Evolutionary conservation across 2,329 filamentous ascomycete species (phyloP).

Genomic region (Cercospora sp.): DNA sequence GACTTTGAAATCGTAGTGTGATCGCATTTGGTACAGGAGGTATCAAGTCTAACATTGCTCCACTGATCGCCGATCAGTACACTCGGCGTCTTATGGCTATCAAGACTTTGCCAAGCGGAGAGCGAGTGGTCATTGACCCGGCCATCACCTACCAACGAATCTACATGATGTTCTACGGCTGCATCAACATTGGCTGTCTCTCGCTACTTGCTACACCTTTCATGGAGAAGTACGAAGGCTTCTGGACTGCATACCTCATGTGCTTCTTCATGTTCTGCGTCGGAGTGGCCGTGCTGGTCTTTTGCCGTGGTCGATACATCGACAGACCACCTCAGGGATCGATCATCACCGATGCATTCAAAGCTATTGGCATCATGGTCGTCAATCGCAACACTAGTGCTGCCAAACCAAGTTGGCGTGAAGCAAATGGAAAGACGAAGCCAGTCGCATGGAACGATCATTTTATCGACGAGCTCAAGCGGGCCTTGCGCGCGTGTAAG

Average conservation of each 20-base stretch:
- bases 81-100: conserved; percentile 45
- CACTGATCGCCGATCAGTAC: conserved; percentile 53
- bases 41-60: conserved; percentile 75
- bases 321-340: conserved; percentile 60
- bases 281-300: conserved; percentile 57
- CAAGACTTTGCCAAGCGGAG: conserved; percentile 42
- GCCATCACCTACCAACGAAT: conserved; percentile 52
- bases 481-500: conserved; percentile 65
- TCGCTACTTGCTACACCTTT: conserved; percentile 67
- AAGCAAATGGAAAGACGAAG: conserved; percentile 50
- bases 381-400: conserved; percentile 58
- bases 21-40: conserved; percentile 76
- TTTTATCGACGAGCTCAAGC: conserved; percentile 72
- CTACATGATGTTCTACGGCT: conserved; percentile 68
- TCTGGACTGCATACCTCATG: conserved; percentile 65
- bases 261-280: conserved; percentile 65
- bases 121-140: conserved; percentile 51
- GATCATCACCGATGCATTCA: conserved; percentile 66
- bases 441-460: conserved; percentile 64
- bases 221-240: conserved; percentile 67
- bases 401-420: conserved; percentile 66
- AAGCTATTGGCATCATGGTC: conserved; percentile 59
- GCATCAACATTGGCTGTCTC: conserved; percentile 72
- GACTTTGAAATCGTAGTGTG: conserved; percentile 41
- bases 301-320: conserved; percentile 40